Conservation (phyloP, 2,329 filamentous ascomycete species). For the Microdochium paspali region DNA sequence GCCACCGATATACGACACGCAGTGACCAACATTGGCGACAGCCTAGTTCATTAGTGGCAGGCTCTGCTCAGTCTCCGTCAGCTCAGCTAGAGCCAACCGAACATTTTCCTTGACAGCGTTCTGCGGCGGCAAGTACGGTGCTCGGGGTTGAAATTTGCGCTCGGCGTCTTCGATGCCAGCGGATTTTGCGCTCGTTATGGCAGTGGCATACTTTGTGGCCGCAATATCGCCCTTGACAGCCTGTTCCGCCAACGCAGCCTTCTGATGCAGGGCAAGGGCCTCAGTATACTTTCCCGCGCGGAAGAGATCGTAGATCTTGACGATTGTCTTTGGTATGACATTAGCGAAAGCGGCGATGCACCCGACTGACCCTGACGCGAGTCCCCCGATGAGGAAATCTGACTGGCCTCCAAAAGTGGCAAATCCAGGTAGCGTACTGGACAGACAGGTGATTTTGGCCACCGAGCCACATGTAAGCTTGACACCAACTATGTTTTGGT, state of each 20-base stretch:
- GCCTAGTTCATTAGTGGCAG: conserved; percentile 2
- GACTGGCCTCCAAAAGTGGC: conserved; percentile 63
- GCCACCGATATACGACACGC: too few relatives aligned
- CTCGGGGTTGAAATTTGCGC: conserved; percentile 46
- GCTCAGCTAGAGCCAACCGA: conserved; percentile 26
- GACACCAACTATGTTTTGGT: conserved; percentile 51
- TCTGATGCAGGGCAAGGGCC: conserved; percentile 50
- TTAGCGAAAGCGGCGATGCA: conserved; percentile 56
- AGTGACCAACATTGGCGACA: too few relatives aligned
- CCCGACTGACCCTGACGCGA: conserved; percentile 48
- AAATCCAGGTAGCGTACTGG: conserved; percentile 46
- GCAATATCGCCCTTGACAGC: conserved; percentile 59
- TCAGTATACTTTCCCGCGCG: conserved; percentile 45
- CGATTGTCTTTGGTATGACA: conserved; percentile 47
- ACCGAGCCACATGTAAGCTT: conserved; percentile 57
- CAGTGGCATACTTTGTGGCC: conserved; percentile 58
- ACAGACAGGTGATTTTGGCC: conserved; percentile 48
- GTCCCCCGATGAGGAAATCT: conserved; percentile 57
- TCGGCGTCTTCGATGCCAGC: conserved; percentile 52
- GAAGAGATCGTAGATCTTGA: conserved; percentile 52
- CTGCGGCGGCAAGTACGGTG: conserved; percentile 46
- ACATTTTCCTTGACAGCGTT: conserved; percentile 33
- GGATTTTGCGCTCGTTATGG: conserved; percentile 44
- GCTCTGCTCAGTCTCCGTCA: conserved; percentile 17
- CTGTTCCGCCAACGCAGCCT: conserved; percentile 55